phyloP scores from a whole-genome alignment of 225 moss, liverwort and hornwort genomes.

The Polytrichum formosum region DNA sequence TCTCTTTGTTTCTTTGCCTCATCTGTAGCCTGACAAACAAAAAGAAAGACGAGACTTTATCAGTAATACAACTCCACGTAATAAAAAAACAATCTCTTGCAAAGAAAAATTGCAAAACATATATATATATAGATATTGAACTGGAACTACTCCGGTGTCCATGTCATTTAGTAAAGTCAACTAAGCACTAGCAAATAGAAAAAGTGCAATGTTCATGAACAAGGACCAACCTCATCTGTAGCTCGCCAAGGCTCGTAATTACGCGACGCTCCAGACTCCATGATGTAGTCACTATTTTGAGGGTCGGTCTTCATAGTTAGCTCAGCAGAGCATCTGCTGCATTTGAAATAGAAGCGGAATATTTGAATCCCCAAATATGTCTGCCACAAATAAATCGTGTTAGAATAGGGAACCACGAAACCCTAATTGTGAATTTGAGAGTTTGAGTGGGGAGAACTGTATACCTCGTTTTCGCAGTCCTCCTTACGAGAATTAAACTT shows the following conservation, averaged over 20 bases:
- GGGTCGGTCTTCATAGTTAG: conserved; percentile 88
- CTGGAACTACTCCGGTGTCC: too few relatives aligned
- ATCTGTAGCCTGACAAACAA: conserved; percentile 61
- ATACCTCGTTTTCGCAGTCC: conserved; percentile 64
- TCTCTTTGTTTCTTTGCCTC: conserved; percentile 78
- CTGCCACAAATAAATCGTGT: conserved; percentile 24
- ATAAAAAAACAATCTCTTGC: too few relatives aligned
- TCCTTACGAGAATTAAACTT: conserved; percentile 91
- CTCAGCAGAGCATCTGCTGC: conserved; percentile 81
- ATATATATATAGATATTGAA: too few relatives aligned
- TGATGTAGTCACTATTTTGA: conserved; percentile 82
- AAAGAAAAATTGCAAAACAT: too few relatives aligned
- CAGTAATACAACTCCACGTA: too few relatives aligned
- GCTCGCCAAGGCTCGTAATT: conserved; percentile 96
- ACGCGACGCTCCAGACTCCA: conserved; percentile 84
- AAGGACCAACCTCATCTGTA: conserved; percentile 65
- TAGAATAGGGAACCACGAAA: not conserved
- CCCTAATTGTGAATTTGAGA: not conserved
- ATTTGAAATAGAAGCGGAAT: conserved; percentile 82
- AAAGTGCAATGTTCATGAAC: not conserved
- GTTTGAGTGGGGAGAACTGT: not conserved
- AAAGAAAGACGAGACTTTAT: not conserved
- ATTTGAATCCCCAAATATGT: conserved; percentile 84
- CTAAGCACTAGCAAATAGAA: too few relatives aligned
- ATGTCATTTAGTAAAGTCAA: too few relatives aligned